Evolutionary conservation across 306 rosid genomes (phyloP).

Genomic region (Dryas alaskensis): DNA sequence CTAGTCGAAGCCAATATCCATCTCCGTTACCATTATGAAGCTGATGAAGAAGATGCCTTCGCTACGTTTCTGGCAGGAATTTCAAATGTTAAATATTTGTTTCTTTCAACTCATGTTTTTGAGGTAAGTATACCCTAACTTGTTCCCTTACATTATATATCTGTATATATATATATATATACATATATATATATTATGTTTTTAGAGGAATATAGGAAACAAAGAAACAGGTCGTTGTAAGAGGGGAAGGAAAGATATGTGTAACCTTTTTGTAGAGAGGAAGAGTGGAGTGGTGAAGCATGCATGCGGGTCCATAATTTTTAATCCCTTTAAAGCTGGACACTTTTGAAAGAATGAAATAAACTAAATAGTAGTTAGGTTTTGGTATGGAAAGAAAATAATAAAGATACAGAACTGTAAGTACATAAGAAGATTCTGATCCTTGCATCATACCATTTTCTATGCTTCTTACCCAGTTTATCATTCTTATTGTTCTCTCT

Average conservation of each 20-base stretch:
- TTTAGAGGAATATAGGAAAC: not conserved
- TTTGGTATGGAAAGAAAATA: not conserved
- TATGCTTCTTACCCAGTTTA: not conserved
- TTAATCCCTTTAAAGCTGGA: not conserved
- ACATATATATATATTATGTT: not conserved
- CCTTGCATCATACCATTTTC: not conserved
- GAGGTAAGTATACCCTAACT: not conserved
- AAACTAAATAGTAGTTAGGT: no score
- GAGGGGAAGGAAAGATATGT: not conserved
- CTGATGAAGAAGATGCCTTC: not conserved
- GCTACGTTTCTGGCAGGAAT: not conserved
- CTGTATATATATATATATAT: no score
- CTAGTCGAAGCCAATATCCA: not conserved
- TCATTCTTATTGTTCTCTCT: not conserved
- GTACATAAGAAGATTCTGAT: not conserved
- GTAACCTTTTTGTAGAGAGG: not conserved
- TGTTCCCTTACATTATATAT: not conserved
- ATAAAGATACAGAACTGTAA: not conserved
- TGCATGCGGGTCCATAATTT: not conserved
- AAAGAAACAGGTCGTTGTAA: not conserved
- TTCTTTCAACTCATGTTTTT: not conserved
- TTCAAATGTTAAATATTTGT: not conserved
- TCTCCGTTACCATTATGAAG: not conserved
- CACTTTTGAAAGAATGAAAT: not conserved
- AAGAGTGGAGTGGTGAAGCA: not conserved